A percentile compares a stretch with the other conserved stretches of the same genome.
phyloP scores from a whole-genome alignment of 1,139 yeast species.

The Cylindricascospora bacillispora region DNA sequence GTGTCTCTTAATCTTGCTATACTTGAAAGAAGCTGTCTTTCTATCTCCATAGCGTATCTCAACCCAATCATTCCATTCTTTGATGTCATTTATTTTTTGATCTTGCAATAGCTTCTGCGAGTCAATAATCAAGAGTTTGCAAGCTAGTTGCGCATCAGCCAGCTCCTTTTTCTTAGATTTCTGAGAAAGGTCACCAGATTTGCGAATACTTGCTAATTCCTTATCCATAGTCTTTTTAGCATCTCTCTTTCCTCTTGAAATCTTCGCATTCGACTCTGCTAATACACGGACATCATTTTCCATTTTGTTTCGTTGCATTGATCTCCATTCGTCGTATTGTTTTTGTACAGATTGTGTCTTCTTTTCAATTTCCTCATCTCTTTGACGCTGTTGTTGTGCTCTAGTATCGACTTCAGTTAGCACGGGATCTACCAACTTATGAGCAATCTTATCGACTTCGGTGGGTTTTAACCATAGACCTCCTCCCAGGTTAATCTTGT shows the following conservation, averaged over 20 bases:
- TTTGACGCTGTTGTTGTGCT: conserved; percentile 59
- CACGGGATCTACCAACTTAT: conserved; percentile 74
- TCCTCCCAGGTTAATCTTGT: conserved; percentile 64
- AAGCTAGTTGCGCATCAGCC: conserved; percentile 8
- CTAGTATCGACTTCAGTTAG: conserved; percentile 58
- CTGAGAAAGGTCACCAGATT: neutral
- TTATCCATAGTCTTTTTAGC: conserved; percentile 3
- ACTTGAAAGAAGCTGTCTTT: neutral
- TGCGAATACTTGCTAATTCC: conserved; percentile 4
- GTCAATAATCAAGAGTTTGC: conserved; percentile 16
- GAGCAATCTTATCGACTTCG: conserved; percentile 73
- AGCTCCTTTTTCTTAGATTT: conserved; percentile 21
- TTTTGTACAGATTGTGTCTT: conserved; percentile 31
- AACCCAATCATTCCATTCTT: conserved; percentile 7
- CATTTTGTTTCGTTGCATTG: conserved; percentile 16
- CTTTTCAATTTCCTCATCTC: conserved; percentile 41
- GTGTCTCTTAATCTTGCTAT: neutral
- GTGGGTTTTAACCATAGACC: conserved; percentile 67
- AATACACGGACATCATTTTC: conserved; percentile 28
- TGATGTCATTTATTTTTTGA: conserved; percentile 6
- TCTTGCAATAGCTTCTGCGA: conserved; percentile 7
- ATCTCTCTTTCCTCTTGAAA: neutral
- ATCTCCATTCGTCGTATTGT: conserved; percentile 22
- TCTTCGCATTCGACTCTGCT: conserved; percentile 21
- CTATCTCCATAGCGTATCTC: neutral